Conservation (phyloP, 1,139 yeast genomes). For the Candida glucosophila region DNA sequence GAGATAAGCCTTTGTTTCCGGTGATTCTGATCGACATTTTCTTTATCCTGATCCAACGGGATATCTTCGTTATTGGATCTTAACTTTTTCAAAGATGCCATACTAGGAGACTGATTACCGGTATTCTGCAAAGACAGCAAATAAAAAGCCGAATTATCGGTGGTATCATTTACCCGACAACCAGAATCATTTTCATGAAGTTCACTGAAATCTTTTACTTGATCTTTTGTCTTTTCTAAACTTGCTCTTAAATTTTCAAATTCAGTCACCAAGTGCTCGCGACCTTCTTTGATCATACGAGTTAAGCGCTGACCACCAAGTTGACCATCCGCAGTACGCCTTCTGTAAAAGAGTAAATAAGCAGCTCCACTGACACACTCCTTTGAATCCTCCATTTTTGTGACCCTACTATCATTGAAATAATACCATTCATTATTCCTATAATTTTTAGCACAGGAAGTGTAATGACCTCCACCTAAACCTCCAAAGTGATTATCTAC, state of each 20-base stretch:
- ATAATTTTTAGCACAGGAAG: conserved; percentile 79
- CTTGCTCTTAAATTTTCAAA: conserved; percentile 11
- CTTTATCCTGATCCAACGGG: conserved; percentile 7
- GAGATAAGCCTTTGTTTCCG: conserved; percentile 29
- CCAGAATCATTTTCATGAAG: conserved; percentile 1
- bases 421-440: conserved; percentile 80
- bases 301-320: conserved; percentile 31
- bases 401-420: conserved; percentile 79
- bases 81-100: not conserved
- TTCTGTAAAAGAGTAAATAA: conserved; percentile 75
- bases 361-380: conserved; percentile 73
- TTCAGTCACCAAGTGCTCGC: conserved; percentile 9
- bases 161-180: not conserved
- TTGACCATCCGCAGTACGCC: conserved; percentile 25
- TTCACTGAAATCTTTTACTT: conserved; percentile 8
- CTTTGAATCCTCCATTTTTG: conserved; percentile 47
- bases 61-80: not conserved
- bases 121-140: conserved; percentile 78
- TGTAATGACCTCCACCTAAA: conserved; percentile 95
- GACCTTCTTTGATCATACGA: conserved; percentile 17
- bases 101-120: no score
- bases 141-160: conserved; percentile 36
- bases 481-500: conserved; percentile 97
- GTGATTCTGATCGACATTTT: conserved; percentile 14
- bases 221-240: conserved; percentile 18